These are phyloP conservation scores for Entomortierella chlamydospora DNA, from an alignment of 192 early-diverging fungal species.

Conservation along the genomic window DNA sequence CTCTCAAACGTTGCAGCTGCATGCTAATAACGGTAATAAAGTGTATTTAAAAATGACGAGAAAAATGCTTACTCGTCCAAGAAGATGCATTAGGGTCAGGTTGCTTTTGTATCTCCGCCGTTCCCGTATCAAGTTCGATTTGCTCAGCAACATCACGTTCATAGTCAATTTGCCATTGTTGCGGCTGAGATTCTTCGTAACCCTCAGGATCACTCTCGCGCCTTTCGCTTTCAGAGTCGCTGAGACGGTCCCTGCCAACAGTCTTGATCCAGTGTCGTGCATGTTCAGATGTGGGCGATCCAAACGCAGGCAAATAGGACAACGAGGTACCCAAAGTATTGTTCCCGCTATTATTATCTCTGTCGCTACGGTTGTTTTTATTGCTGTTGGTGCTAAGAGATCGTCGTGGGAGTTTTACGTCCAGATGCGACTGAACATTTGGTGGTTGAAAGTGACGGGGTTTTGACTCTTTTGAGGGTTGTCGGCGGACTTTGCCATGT, in stretches of 20 bases:
- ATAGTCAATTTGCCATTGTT: slow-evolving; percentile 48
- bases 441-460: slow-evolving; percentile 12
- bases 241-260: slow-evolving; percentile 12
- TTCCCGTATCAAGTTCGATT: slow-evolving; percentile 20
- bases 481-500: slow-evolving; percentile 3
- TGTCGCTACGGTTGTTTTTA: not conserved
- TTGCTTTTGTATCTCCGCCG: not conserved
- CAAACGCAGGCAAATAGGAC: slow-evolving; percentile 36
- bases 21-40: too few relatives aligned
- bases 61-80: not conserved
- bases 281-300: slow-evolving; percentile 34
- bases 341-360: too few relatives aligned
- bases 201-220: slow-evolving; percentile 19
- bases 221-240: slow-evolving; percentile 36
- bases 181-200: slow-evolving; percentile 27
- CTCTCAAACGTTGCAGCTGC: too few relatives aligned
- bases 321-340: not conserved
- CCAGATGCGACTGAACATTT: not conserved
- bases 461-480: slow-evolving; percentile 6
- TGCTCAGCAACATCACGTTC: slow-evolving; percentile 28
- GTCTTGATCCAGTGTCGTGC: slow-evolving; percentile 29
- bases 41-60: too few relatives aligned
- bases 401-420: not conserved
- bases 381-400: not conserved
- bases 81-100: not conserved